Evolutionary conservation across 495 filamentous ascomycete genomes (phyloP).

Genomic region (Copromyces sp.): DNA sequence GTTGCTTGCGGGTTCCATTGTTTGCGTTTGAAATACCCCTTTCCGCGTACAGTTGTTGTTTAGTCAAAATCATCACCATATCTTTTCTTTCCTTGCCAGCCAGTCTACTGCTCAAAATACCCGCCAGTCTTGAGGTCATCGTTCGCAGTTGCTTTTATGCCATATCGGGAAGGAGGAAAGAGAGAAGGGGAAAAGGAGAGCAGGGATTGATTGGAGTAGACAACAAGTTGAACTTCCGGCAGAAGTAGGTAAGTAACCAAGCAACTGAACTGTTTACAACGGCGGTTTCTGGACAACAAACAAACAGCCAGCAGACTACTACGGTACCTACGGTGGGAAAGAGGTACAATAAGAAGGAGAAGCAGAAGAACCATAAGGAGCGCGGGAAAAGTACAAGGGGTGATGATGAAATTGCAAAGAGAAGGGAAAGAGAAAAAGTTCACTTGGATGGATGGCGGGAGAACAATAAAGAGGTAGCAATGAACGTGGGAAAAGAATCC

Average conservation of each 20-base stretch:
- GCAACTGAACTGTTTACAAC: not conserved
- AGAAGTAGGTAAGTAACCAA: not conserved
- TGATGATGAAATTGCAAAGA: not conserved
- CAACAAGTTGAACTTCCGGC: not conserved
- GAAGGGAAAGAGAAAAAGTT: not conserved
- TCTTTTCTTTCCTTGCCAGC: not conserved
- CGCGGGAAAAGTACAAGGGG: not conserved
- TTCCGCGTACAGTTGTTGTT: not conserved
- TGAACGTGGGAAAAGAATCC: not conserved
- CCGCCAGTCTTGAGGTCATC: not conserved
- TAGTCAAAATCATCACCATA: not conserved
- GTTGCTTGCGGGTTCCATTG: not conserved
- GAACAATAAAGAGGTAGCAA: not conserved
- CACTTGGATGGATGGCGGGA: not conserved
- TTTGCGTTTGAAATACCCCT: not conserved
- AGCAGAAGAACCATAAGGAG: not conserved
- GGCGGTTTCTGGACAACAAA: not conserved
- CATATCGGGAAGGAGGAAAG: not conserved
- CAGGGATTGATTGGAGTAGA: not conserved
- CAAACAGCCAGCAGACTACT: not conserved
- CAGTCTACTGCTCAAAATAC: not conserved
- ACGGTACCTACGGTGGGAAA: not conserved
- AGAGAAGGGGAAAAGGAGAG: not conserved
- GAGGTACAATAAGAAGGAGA: not conserved
- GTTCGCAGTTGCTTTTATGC: not conserved